phyloP scores from a whole-genome alignment of 1,284 basidiomycete genomes.

The Ustilago cynodontis region DNA sequence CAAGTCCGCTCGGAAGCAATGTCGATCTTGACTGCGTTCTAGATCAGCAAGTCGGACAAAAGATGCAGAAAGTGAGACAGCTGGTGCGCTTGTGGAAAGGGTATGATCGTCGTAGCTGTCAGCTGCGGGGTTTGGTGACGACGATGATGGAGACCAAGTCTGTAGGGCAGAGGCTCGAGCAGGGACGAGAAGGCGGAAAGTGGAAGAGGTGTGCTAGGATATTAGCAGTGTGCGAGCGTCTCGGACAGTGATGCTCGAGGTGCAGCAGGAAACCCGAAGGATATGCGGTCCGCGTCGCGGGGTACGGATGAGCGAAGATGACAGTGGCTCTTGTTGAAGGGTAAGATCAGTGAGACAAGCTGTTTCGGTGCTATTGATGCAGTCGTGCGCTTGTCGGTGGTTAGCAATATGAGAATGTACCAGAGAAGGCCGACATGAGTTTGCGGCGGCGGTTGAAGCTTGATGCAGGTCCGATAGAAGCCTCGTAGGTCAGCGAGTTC shows the following conservation, averaged over 20 bases:
- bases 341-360: background rate
- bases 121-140: slow-evolving; percentile 20
- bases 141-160: background rate
- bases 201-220: background rate
- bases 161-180: background rate
- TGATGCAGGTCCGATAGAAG: slow-evolving; percentile 27
- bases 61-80: slow-evolving; percentile 8
- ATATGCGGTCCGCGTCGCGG: slow-evolving; percentile 18
- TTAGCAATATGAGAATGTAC: slow-evolving; percentile 10
- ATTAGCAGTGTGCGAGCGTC: slow-evolving; percentile 8
- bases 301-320: slow-evolving; percentile 13
- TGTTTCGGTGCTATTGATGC: background rate
- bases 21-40: slow-evolving; percentile 33
- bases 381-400: background rate
- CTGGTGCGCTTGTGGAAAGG: background rate
- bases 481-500: slow-evolving; percentile 3
- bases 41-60: slow-evolving; percentile 18
- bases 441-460: slow-evolving; percentile 10
- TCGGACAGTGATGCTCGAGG: slow-evolving; percentile 31
- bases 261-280: slow-evolving; percentile 34
- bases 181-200: background rate
- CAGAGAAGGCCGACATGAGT: slow-evolving; percentile 10
- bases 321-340: background rate
- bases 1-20: slow-evolving; percentile 52
- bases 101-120: slow-evolving; percentile 8